Conservation (phyloP, 208 protist genomes). For the Vickermania spadyakhi region DNA sequence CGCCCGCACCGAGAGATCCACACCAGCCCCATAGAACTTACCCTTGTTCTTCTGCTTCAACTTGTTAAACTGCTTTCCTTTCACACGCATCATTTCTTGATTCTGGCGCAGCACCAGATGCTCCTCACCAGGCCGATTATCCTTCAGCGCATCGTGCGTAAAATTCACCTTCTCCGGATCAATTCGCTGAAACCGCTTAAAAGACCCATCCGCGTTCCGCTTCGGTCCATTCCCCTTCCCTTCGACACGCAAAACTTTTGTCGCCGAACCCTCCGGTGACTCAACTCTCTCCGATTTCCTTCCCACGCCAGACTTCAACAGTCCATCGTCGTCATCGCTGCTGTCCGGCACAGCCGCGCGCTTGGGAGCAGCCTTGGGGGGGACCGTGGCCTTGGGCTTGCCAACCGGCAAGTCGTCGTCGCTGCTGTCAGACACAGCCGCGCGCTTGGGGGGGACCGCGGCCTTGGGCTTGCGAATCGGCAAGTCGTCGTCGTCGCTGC, state of each 20-base stretch:
- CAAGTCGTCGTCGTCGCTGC: constrained; percentile 8
- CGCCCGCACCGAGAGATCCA: constrained; percentile 59
- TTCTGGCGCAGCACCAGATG: constrained; percentile 72
- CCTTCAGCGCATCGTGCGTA: constrained; percentile 30
- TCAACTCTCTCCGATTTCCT: constrained; percentile 7
- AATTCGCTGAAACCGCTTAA: constrained; percentile 67
- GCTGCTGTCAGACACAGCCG: constrained; percentile 19
- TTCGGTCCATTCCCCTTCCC: constrained; percentile 2
- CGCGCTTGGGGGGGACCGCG: constrained; percentile 18
- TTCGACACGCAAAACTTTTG: constrained; percentile 13
- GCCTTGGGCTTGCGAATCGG: constrained; percentile 5
- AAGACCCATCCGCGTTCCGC: constrained; percentile 32
- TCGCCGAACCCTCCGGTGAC: constrained; percentile 4
- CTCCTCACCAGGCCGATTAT: constrained; percentile 58
- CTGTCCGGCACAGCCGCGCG: constrained; percentile 10
- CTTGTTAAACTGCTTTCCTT: constrained; percentile 84
- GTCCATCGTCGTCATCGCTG: constrained; percentile 11
- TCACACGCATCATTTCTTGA: constrained; percentile 83
- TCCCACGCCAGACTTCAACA: constrained; percentile 12
- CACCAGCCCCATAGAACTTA: constrained; percentile 74
- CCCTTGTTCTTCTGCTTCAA: constrained; percentile 88
- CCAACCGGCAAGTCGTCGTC: constrained; percentile 20
- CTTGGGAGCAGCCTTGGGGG: constrained; percentile 17
- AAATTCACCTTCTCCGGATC: constrained; percentile 65
- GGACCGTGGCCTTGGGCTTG: constrained; percentile 32